A percentile compares a stretch with the other conserved stretches of the same genome.
Evolutionary conservation across 2,329 filamentous ascomycete genomes (phyloP).

Genomic region (Fusarium succisae): DNA sequence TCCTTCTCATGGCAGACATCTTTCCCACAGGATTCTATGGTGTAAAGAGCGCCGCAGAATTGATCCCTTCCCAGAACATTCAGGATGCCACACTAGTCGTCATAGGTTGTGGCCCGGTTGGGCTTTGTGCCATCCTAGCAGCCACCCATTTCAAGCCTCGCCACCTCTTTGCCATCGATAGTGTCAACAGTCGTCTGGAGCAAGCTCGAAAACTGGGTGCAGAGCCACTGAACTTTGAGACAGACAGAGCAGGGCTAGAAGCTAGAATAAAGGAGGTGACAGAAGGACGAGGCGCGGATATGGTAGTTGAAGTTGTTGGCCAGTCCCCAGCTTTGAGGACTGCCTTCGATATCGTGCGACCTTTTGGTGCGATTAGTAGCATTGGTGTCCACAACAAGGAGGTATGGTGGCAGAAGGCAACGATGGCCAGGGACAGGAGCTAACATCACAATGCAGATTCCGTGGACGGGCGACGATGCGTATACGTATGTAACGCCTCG

Average conservation of each 20-base stretch:
- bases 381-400: constrained; percentile 81
- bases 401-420: constrained; percentile 52
- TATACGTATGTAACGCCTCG: constrained; percentile 58
- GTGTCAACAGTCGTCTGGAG: constrained; percentile 77
- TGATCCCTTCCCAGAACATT: constrained; percentile 55
- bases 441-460: constrained; percentile 59
- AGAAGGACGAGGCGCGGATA: constrained; percentile 83
- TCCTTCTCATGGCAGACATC: constrained; percentile 92
- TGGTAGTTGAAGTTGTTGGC: constrained; percentile 82
- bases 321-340: constrained; percentile 74
- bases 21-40: constrained; percentile 90
- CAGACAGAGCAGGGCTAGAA: constrained; percentile 70
- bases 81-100: constrained; percentile 75
- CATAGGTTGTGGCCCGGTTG: constrained; percentile 86
- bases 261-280: constrained; percentile 78
- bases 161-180: constrained; percentile 81
- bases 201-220: constrained; percentile 79
- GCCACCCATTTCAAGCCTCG: constrained; percentile 79
- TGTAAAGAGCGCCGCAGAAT: constrained; percentile 78
- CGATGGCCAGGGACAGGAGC: not conserved
- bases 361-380: constrained; percentile 78
- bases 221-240: constrained; percentile 82
- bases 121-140: constrained; percentile 83
- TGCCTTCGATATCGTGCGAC: constrained; percentile 75
- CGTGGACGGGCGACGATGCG: constrained; percentile 72